phyloP scores from a whole-genome alignment of 805 yeast genomes.

The Ogataea naganishii region DNA sequence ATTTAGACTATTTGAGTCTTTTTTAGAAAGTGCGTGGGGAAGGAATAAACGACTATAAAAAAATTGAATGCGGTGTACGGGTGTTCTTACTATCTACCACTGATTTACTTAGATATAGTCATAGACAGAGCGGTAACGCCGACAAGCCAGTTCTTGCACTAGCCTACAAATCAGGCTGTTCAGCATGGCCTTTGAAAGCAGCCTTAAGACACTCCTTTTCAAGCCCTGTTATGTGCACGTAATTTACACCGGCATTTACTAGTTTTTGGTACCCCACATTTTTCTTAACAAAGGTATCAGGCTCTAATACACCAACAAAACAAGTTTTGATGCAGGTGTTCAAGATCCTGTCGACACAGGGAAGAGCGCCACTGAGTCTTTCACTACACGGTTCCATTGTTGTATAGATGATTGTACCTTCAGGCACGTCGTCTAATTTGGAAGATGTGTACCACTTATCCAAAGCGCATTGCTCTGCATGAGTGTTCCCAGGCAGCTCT shows the following conservation, averaged over 20 bases:
- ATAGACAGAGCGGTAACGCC: no score
- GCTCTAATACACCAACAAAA: slow-evolving; percentile 89
- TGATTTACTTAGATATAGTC: no score
- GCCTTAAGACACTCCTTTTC: slow-evolving; percentile 60
- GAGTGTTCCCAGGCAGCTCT: slow-evolving; percentile 91
- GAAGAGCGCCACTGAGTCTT: slow-evolving; percentile 80
- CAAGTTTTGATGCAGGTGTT: slow-evolving; percentile 54
- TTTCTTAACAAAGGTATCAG: slow-evolving; percentile 75
- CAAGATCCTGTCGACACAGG: slow-evolving; percentile 79
- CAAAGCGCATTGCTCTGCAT: slow-evolving; percentile 93
- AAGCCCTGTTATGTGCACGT: slow-evolving; percentile 75
- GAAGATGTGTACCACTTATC: slow-evolving; percentile 51
- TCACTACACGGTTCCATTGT: slow-evolving; percentile 97
- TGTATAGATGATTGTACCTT: slow-evolving; percentile 77
- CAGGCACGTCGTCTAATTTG: slow-evolving; percentile 40
- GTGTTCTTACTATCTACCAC: no score
- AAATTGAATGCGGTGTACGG: no score
- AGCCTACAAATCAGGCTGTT: slow-evolving; percentile 5
- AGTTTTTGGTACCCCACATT: slow-evolving; percentile 58
- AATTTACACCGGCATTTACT: slow-evolving; percentile 50
- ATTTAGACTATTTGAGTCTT: no score
- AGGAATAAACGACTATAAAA: no score
- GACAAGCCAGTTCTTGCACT: no score
- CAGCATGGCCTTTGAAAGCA: slow-evolving; percentile 67
- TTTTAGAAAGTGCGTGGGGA: no score